Evolutionary conservation across 2,329 filamentous ascomycete species (phyloP).

Genomic region (Cercospora nicotianae): DNA sequence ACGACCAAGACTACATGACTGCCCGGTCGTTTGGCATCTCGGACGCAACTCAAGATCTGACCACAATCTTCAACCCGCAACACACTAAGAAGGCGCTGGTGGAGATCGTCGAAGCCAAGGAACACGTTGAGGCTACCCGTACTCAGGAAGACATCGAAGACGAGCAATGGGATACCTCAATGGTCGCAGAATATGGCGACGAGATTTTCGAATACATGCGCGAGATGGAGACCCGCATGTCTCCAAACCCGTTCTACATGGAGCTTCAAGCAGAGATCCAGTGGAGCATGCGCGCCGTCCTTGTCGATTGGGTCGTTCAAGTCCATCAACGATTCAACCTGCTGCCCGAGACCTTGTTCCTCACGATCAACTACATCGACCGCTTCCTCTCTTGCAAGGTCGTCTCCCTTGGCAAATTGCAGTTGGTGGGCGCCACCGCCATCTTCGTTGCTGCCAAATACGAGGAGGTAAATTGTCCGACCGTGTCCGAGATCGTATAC

Average conservation of each 20-base stretch:
- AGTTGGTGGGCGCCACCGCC: constrained; percentile 92
- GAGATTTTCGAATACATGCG: constrained; percentile 95
- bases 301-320: constrained; percentile 98
- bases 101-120: constrained; percentile 69
- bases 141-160: constrained; percentile 78
- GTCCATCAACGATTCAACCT: constrained; percentile 90
- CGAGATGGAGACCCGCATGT: constrained; percentile 79
- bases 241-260: constrained; percentile 94
- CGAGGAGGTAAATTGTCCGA: constrained; percentile 97
- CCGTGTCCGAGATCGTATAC: constrained; percentile 91
- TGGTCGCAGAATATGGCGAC: constrained; percentile 95
- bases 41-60: constrained; percentile 66
- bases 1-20: constrained; percentile 70
- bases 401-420: constrained; percentile 89
- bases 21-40: constrained; percentile 76
- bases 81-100: constrained; percentile 66
- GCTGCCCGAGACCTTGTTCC: constrained; percentile 90
- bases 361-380: constrained; percentile 95
- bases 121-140: constrained; percentile 65
- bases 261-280: constrained; percentile 92
- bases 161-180: constrained; percentile 88
- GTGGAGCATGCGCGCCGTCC: constrained; percentile 96
- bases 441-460: constrained; percentile 97
- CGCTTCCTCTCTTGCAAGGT: constrained; percentile 93
- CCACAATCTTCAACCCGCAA: constrained; percentile 63